Evolutionary conservation across 208 protist species (phyloP).

Genomic region (Leishmania lainsoni): DNA sequence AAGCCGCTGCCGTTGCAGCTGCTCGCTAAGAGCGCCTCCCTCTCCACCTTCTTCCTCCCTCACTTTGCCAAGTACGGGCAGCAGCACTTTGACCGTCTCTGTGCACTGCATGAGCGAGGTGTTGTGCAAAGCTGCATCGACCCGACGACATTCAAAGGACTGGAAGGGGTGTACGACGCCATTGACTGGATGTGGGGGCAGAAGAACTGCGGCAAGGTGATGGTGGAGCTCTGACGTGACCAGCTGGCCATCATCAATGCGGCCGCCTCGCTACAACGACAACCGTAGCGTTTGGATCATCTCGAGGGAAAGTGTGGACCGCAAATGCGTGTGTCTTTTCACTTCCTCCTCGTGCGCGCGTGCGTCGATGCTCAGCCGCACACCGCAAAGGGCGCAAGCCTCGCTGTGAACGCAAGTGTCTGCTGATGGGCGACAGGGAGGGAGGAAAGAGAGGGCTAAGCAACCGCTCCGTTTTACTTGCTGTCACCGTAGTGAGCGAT

Average conservation of each 20-base stretch:
- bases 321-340: not conserved
- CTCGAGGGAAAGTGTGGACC: not conserved
- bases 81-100: constrained; percentile 67
- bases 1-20: constrained; percentile 69
- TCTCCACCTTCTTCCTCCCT: constrained; percentile 87
- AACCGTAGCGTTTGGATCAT: not conserved
- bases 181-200: constrained; percentile 77
- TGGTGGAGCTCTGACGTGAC: constrained; percentile 58
- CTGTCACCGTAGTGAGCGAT: not conserved
- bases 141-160: constrained; percentile 54
- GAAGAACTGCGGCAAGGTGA: constrained; percentile 81
- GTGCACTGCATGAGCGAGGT: constrained; percentile 47
- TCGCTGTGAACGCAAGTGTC: not conserved
- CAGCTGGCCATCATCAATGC: not conserved
- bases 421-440: not conserved
- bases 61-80: constrained; percentile 77
- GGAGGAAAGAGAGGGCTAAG: not conserved
- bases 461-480: not conserved
- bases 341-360: not conserved
- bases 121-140: constrained; percentile 65
- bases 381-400: not conserved
- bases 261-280: not conserved
- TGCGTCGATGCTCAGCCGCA: not conserved
- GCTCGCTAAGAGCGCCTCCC: constrained; percentile 76
- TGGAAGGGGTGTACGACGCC: constrained; percentile 72